Base-by-base conservation (phyloP, 2,329 filamentous ascomycete species). In the Cladorrhinum sp. region DNA sequence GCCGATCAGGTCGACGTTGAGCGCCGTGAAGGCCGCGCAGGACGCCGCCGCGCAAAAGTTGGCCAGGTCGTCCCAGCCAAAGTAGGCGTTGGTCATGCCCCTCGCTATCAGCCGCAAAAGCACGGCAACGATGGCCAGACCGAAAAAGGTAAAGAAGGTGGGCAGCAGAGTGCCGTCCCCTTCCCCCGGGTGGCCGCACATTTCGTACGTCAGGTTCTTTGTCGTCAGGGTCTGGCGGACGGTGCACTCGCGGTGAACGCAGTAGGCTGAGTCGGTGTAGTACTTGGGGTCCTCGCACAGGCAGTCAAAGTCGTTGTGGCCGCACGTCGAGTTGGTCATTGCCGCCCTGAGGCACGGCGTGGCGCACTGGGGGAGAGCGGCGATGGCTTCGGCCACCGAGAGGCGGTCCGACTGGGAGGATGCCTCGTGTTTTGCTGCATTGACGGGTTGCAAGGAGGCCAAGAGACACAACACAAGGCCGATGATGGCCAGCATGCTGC, bases 31-130 rank as follows among this genome's bases (percentile, higher is more conserved):
- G n/a, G 27, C n/a, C 5, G 66, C 56, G 23, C 64, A 60, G 18
- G 62, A 60, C 12, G 58, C 41, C 8, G 67, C 62, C 20, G 55
- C 67, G 27, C 66, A 62, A 10, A 66, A 54, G 60, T 66, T 66
- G 60, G 48, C 61, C 20, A 65, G 25, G 50, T 68, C 67, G 23
- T 68, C 67, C 66, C 66, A 68, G 65, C 67, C 67, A 23, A 67
- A 68, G 50, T 64, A 68, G 2, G 66, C 67, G 3, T 63, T 60
- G 1, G 67, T 68, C 32, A 68, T 18, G 22, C 66, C 10, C 1
- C 67, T 63, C 10, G 67, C 66, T 9, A 66, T 18, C n/a, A 67
- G 20, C 7, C 67, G 65, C 9, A 67, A 50, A 1, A 55, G 6
- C 6, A 68, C 66, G 20, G 66, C 65, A 2, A 66, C 6, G 24